These are phyloP conservation scores for Turritis glabra DNA, from an alignment of 345 rosid genomes.

Conservation along the genomic window DNA sequence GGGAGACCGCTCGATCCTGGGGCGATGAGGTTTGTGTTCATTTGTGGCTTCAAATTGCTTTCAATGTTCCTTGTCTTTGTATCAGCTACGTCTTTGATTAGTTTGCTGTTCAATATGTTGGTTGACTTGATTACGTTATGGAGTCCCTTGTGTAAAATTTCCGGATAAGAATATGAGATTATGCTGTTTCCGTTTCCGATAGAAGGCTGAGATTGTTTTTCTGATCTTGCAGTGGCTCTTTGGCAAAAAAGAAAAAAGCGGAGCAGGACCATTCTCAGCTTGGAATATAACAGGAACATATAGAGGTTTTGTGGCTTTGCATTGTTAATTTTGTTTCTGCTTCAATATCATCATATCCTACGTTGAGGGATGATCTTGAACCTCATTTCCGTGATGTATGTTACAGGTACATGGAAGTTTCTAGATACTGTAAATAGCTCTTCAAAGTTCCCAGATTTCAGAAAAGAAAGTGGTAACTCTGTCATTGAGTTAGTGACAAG, in stretches of 20 bases:
- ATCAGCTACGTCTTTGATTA: constrained; percentile 4
- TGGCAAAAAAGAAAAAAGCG: constrained; percentile 61
- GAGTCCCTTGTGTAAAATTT: too few relatives aligned
- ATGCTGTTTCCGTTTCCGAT: not conserved
- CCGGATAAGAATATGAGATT: too few relatives aligned
- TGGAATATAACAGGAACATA: constrained; percentile 99
- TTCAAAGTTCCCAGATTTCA: constrained; percentile 78
- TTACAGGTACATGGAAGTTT: constrained; percentile 89
- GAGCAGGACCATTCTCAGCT: constrained; percentile 64
- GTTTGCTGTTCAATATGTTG: not conserved
- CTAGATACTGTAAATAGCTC: constrained; percentile 74
- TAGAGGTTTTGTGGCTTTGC: constrained; percentile 60
- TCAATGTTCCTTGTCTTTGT: constrained; percentile 1
- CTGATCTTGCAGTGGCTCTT: constrained; percentile 71
- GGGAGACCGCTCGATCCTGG: constrained; percentile 89
- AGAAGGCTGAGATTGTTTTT: constrained; percentile 11
- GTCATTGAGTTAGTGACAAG: constrained; percentile 79
- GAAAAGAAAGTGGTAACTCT: constrained; percentile 77
- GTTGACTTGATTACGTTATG: constrained; percentile 2
- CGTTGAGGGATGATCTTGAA: not conserved
- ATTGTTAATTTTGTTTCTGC: not conserved
- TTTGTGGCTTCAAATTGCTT: not conserved
- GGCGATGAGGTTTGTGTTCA: constrained; percentile 77
- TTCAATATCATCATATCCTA: not conserved
- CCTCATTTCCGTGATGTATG: not conserved